These are phyloP conservation scores for Fraxinus greggii DNA, from an alignment of 305 asterid genomes.

Conservation along the genomic window DNA sequence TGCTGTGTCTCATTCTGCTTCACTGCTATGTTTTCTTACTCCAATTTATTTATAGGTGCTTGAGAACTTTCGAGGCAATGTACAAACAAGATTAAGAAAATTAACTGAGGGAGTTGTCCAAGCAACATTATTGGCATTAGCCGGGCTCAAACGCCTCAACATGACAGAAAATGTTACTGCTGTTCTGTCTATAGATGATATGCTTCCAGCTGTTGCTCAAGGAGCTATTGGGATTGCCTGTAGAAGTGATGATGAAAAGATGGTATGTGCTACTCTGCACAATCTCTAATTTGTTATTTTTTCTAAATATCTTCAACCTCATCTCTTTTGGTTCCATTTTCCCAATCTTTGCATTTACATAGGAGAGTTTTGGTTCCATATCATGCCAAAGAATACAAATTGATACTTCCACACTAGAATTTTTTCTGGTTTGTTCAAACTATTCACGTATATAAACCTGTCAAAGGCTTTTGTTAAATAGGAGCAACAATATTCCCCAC, in stretches of 20 bases:
- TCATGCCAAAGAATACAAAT: neutral
- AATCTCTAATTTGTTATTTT: neutral
- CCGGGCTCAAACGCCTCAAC: constrained; percentile 86
- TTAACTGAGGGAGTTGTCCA: constrained; percentile 88
- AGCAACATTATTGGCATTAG: constrained; percentile 86
- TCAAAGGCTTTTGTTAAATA: neutral
- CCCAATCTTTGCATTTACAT: neutral
- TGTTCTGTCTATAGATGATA: constrained; percentile 78
- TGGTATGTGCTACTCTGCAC: constrained; percentile 45
- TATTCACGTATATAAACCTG: neutral
- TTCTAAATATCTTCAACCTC: neutral
- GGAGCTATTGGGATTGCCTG: constrained; percentile 97
- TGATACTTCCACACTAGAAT: neutral
- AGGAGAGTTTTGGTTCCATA: neutral
- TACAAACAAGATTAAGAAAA: constrained; percentile 84
- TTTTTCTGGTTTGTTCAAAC: neutral
- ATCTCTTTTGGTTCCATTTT: neutral
- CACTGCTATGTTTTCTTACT: neutral
- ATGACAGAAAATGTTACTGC: constrained; percentile 79
- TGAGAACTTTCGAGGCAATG: constrained; percentile 93
- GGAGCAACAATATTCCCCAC: neutral
- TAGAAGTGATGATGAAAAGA: constrained; percentile 70
- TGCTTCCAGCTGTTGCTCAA: constrained; percentile 99
- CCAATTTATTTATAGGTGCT: constrained; percentile 46
- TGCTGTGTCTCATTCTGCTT: neutral